phyloP scores from a whole-genome alignment of 2,329 filamentous ascomycete species.

The Diaporthe longicolla region DNA sequence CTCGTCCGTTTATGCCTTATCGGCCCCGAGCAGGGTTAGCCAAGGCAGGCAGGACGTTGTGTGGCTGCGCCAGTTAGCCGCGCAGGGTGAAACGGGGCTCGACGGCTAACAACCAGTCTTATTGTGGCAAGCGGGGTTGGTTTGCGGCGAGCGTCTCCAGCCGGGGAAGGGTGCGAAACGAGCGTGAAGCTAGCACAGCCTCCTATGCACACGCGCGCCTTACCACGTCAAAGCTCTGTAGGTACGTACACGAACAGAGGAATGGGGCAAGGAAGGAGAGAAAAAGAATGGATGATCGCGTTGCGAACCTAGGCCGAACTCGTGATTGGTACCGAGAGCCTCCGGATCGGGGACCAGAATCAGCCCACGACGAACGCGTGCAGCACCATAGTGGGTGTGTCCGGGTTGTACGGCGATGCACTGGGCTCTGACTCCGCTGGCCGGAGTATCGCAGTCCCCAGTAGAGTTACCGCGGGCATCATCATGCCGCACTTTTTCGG shows the following conservation, averaged over 20 bases:
- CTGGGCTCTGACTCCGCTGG: neutral
- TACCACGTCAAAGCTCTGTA: slow-evolving; percentile 26
- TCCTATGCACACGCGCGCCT: slow-evolving; percentile 7
- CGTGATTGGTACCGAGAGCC: slow-evolving; percentile 16
- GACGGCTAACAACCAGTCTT: slow-evolving; percentile 26
- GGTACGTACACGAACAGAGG: neutral
- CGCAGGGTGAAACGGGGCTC: slow-evolving; percentile 26
- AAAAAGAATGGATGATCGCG: neutral
- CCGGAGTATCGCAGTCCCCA: slow-evolving; percentile 11
- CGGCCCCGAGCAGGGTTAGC: slow-evolving; percentile 9
- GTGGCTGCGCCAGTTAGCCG: slow-evolving; percentile 28
- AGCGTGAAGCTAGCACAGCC: slow-evolving; percentile 31
- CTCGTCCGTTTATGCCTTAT: slow-evolving; percentile 24
- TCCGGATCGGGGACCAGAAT: slow-evolving; percentile 22
- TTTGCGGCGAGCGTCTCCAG: slow-evolving; percentile 22
- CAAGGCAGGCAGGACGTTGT: neutral
- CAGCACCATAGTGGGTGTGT: slow-evolving; percentile 2
- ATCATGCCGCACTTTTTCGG: slow-evolving; percentile 29
- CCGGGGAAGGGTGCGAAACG: slow-evolving; percentile 31
- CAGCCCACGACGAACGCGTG: slow-evolving; percentile 23
- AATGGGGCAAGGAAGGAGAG: neutral
- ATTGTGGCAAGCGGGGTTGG: slow-evolving; percentile 5
- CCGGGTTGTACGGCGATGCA: slow-evolving; percentile 21
- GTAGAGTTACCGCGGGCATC: slow-evolving; percentile 20
- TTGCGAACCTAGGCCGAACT: neutral